Conservation (phyloP, 768 basidiomycete genomes). For the Candolleomyces eurysporus region DNA sequence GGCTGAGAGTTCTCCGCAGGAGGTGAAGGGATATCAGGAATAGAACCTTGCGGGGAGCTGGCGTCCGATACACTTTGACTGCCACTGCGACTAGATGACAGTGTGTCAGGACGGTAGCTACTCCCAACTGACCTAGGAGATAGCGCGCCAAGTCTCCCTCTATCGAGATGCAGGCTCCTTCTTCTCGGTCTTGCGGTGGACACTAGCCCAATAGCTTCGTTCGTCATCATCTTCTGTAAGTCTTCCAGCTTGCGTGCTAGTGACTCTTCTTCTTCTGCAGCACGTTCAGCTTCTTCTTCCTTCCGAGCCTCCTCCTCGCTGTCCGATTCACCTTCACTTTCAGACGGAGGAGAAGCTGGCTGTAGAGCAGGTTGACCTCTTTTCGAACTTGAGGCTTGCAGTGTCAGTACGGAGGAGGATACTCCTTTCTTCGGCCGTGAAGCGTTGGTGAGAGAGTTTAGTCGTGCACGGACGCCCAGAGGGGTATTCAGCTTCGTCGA, state of each 20-base stretch:
- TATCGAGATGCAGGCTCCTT: conserved; percentile 35
- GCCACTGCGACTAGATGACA: conserved; percentile 47
- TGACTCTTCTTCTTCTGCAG: conserved; percentile 64
- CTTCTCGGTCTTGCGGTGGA: conserved; percentile 31
- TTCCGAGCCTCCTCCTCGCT: conserved; percentile 55
- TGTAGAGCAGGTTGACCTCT: conserved; percentile 16
- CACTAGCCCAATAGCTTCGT: conserved; percentile 70
- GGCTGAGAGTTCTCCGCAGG: conserved; percentile 54
- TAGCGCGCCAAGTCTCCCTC: conserved; percentile 38
- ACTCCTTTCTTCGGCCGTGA: conserved; percentile 51
- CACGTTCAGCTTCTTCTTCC: conserved; percentile 70
- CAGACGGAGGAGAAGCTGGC: conserved; percentile 48
- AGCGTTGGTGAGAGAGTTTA: conserved; percentile 64
- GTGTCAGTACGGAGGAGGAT: conserved; percentile 73
- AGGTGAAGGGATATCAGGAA: conserved; percentile 77
- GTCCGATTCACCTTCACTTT: conserved; percentile 52
- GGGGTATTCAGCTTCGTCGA: conserved; percentile 52
- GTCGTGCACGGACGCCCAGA: conserved; percentile 64
- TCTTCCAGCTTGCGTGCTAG: conserved; percentile 67
- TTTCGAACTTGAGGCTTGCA: conserved; percentile 45
- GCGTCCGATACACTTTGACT: conserved; percentile 70
- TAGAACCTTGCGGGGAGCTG: conserved; percentile 74
- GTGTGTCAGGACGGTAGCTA: conserved; percentile 36
- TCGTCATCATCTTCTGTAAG: conserved; percentile 71
- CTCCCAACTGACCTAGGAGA: conserved; percentile 33